Conservation (phyloP, 257 asterid genomes). For the Forsythia viridissima region DNA sequence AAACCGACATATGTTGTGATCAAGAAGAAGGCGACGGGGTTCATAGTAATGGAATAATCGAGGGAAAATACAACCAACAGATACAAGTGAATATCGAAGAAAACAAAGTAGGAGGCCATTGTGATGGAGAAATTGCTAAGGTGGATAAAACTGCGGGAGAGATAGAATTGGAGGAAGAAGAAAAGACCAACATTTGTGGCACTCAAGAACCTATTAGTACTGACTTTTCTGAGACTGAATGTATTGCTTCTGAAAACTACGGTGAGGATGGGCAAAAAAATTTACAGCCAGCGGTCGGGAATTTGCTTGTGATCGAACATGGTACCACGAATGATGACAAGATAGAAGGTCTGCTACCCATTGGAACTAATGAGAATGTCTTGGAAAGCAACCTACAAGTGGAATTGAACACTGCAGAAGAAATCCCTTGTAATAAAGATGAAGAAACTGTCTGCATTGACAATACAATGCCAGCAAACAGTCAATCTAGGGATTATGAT, state of each 20-base stretch:
- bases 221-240: background rate
- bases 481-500: background rate
- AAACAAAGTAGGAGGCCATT: conserved; percentile 1
- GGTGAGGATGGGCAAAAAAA: conserved; percentile 9
- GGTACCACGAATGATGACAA: background rate
- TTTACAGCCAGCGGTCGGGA: conserved; percentile 6
- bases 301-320: background rate
- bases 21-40: conserved; percentile 18
- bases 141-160: background rate
- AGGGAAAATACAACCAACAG: background rate
- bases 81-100: background rate
- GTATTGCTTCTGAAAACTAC: conserved; percentile 6
- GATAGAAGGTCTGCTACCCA: background rate
- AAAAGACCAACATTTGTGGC: background rate
- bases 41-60: conserved; percentile 17
- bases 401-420: conserved; percentile 11
- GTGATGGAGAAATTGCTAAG: conserved; percentile 23
- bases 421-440: background rate
- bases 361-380: too few relatives aligned
- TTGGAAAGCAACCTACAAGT: background rate
- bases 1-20: conserved; percentile 5
- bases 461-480: conserved; percentile 16
- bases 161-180: conserved; percentile 6
- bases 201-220: conserved; percentile 10
- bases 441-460: conserved; percentile 15